Evolutionary conservation across 2,329 filamentous ascomycete genomes (phyloP).

Genomic region (Ophidiomyces ophidiicola): DNA sequence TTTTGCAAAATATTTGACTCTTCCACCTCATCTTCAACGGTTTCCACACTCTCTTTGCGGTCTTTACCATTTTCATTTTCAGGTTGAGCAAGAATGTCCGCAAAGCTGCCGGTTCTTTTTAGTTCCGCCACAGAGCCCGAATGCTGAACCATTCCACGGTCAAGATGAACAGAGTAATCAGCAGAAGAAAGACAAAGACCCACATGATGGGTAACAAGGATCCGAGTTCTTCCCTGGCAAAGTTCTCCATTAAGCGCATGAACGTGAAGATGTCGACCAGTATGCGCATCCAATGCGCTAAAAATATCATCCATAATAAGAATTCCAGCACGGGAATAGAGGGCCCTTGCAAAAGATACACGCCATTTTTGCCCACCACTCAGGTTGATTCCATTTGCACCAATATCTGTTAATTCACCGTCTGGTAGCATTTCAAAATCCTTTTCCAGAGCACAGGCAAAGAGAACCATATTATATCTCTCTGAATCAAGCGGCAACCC

Average conservation of each 20-base stretch:
- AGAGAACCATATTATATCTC: conserved; percentile 59
- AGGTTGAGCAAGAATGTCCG: conserved; percentile 31
- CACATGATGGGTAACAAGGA: conserved; percentile 71
- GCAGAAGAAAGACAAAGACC: conserved; percentile 57
- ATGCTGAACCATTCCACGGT: conserved; percentile 53
- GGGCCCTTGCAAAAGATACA: conserved; percentile 63
- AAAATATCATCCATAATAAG: conserved; percentile 75
- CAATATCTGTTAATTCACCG: conserved; percentile 69
- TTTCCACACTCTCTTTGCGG: conserved; percentile 37
- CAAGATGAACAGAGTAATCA: conserved; percentile 62
- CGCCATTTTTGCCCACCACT: conserved; percentile 77
- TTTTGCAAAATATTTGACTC: conserved; percentile 37
- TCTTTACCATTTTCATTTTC: conserved; percentile 38
- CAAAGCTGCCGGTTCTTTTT: conserved; percentile 30
- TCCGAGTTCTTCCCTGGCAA: conserved; percentile 56
- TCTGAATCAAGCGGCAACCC: conserved; percentile 56
- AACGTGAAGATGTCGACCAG: conserved; percentile 67
- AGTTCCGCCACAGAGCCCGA: conserved; percentile 54
- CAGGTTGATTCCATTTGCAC: conserved; percentile 72
- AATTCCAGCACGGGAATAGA: conserved; percentile 67
- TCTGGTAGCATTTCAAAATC: conserved; percentile 65
- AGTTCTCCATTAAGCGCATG: conserved; percentile 61
- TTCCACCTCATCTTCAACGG: conserved; percentile 26
- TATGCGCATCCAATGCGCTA: conserved; percentile 67
- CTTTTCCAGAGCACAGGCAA: conserved; percentile 60